phyloP scores from a whole-genome alignment of 2,329 filamentous ascomycete genomes.

The Echinosphaeria canescens region DNA sequence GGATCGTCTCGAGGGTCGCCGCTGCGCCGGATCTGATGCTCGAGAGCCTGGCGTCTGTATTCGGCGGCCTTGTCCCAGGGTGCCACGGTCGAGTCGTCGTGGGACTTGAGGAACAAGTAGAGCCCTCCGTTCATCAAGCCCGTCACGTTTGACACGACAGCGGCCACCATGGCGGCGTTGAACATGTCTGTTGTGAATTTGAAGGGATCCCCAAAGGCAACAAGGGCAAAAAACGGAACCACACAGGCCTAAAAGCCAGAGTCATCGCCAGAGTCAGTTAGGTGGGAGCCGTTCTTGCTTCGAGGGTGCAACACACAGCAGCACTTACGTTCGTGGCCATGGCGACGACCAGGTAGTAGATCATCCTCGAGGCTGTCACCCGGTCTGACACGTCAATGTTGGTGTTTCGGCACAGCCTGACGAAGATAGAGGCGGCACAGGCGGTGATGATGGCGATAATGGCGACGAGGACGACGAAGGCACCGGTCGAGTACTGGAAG shows the following conservation, averaged over 20 bases:
- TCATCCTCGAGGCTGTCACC: constrained; percentile 44
- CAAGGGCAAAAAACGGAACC: constrained; percentile 39
- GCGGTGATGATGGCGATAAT: constrained; percentile 26
- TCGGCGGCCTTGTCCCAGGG: constrained; percentile 21
- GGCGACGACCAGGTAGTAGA: constrained; percentile 40
- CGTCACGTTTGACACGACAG: constrained; percentile 42
- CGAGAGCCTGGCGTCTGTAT: constrained; percentile 19
- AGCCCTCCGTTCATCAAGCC: constrained; percentile 42
- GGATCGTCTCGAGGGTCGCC: too few relatives aligned
- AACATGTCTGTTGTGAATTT: constrained; percentile 16
- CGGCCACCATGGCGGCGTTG: constrained; percentile 36
- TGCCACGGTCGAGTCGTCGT: constrained; percentile 31
- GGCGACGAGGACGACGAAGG: constrained; percentile 27
- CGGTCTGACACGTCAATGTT: constrained; percentile 35
- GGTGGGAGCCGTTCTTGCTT: not conserved
- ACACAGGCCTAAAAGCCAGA: constrained; percentile 24
- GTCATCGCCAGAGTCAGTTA: constrained; percentile 3
- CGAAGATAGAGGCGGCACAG: constrained; percentile 29
- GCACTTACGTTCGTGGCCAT: constrained; percentile 31
- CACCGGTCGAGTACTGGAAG: constrained; percentile 32
- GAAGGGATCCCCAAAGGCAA: constrained; percentile 20
- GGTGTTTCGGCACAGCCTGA: constrained; percentile 29
- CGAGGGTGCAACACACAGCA: too few relatives aligned
- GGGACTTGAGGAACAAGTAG: constrained; percentile 45
- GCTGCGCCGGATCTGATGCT: constrained; percentile 17